Evolutionary conservation across 805 yeast genomes (phyloP).

Genomic region (Wickerhamiella siamensis): DNA sequence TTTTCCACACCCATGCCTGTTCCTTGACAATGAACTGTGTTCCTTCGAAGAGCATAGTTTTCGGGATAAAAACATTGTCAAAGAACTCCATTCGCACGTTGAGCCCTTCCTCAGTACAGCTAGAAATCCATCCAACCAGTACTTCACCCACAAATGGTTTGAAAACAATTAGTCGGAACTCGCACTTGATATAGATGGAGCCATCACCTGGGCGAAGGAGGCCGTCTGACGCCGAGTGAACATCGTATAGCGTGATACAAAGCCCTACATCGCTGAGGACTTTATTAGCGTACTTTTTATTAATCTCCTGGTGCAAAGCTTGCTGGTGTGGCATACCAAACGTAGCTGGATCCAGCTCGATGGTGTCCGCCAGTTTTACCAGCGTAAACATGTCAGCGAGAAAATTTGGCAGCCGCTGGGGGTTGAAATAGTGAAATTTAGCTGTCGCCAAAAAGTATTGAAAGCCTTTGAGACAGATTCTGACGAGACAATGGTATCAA

Average conservation of each 20-base stretch:
- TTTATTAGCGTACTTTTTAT: slow-evolving; percentile 73
- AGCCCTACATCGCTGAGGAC: slow-evolving; percentile 75
- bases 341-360: slow-evolving; percentile 76
- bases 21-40: slow-evolving; percentile 54
- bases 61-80: slow-evolving; percentile 84
- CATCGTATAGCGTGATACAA: slow-evolving; percentile 72
- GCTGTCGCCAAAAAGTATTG: too few relatives aligned
- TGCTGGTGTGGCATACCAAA: slow-evolving; percentile 58
- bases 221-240: slow-evolving; percentile 74
- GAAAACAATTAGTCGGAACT: slow-evolving; percentile 65
- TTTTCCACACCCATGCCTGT: slow-evolving; percentile 92
- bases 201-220: slow-evolving; percentile 91
- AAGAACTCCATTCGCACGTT: slow-evolving; percentile 74
- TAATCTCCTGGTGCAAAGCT: slow-evolving; percentile 67
- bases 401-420: too few relatives aligned
- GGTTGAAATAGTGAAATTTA: too few relatives aligned
- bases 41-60: slow-evolving; percentile 63
- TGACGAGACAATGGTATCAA: too few relatives aligned
- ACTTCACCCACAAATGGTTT: slow-evolving; percentile 93
- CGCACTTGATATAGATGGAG: slow-evolving; percentile 56
- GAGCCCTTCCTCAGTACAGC: slow-evolving; percentile 77
- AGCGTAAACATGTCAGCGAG: slow-evolving; percentile 60
- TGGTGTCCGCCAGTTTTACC: slow-evolving; percentile 65
- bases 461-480: too few relatives aligned
- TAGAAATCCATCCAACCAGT: slow-evolving; percentile 81